Percentiles rank a stretch among this genome's conserved stretches.
Conservation (phyloP, 2,329 filamentous ascomycete species). For the Arthrinium puccinioides region DNA sequence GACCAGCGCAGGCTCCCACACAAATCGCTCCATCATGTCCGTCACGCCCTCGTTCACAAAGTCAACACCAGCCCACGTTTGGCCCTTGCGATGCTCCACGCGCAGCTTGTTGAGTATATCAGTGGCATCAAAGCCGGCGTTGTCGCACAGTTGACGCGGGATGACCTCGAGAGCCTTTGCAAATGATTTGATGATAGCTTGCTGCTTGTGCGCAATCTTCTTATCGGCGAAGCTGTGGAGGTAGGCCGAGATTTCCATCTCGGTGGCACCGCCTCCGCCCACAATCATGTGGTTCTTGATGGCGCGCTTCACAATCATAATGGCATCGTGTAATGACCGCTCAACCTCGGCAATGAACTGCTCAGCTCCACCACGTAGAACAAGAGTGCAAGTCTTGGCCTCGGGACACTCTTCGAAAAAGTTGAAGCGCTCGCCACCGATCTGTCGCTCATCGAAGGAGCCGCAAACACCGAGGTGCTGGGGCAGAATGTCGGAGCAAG, state of each 20-base stretch:
- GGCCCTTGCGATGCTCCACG: constrained; percentile 91
- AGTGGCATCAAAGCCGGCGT: constrained; percentile 95
- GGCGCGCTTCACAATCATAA: constrained; percentile 99
- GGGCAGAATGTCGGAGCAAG: constrained; percentile 87
- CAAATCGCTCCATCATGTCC: constrained; percentile 91
- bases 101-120: constrained; percentile 95
- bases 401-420: constrained; percentile 94
- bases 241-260: constrained; percentile 96
- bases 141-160: constrained; percentile 94
- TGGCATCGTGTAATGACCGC: constrained; percentile 94
- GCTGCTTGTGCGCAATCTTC: constrained; percentile 90
- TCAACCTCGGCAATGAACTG: constrained; percentile 99
- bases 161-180: constrained; percentile 96
- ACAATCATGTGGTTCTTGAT: constrained; percentile 94
- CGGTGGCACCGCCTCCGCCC: constrained; percentile 84
- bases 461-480: constrained; percentile 90
- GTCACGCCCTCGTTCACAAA: constrained; percentile 86
- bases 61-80: constrained; percentile 92
- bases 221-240: constrained; percentile 88
- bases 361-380: constrained; percentile 92
- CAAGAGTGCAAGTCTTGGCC: constrained; percentile 93
- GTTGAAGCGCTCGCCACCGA: constrained; percentile 96
- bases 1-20: constrained; percentile 94
- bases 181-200: constrained; percentile 95
- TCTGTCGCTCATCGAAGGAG: constrained; percentile 89